Base-by-base conservation (phyloP, 2,329 filamentous ascomycete species). In the Aspergillus nomiae region DNA sequence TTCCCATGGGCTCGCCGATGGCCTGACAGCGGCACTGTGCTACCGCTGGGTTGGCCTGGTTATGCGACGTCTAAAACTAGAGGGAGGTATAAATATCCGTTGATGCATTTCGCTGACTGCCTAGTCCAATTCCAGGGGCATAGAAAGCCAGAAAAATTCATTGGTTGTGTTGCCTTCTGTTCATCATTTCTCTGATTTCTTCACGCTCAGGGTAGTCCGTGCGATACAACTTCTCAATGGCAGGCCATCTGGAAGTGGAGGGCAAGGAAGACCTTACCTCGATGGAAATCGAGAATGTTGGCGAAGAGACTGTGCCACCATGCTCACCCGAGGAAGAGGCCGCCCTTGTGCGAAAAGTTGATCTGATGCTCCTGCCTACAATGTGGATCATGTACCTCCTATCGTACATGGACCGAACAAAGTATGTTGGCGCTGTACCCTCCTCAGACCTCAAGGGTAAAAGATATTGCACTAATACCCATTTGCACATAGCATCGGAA, bases 331-430 rank as follows among this genome's bases (percentile, higher is more conserved):
- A 78, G 67, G 79, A 79, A 71, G 74, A 78, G 63, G 83, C 80
- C 64, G 76, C 79, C 24, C 67, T 84, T 4, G 77, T 84, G 32
- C 71, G 79, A n/a, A 80, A 80, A 58, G 75, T 78, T 60, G 82
- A 84, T 65, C 59, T 81, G 11, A 78, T 73, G 38, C 73, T 85
- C 0, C 67, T 84, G 34, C 82, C 82, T 8, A 79, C 76, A 0
- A 81, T 84, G 32, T 84, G 80, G 81, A 65, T 83, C 41, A 84
- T 84, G 80, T 84, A 83, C 61, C 69, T 83, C 24, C 70, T 83
- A 9, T 81, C 77, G 1, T 84, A 83, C 62, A 79, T 83, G 80
- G 69, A 71, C 28, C 53, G 68, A 12, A 71, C 68, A 14, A 71
- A 71, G 69, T 71, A 59, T 32, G 51, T 36, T 21, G 28, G 12